phyloP scores from a whole-genome alignment of 305 asterid species.

The Stenogyne calaminthoides region DNA sequence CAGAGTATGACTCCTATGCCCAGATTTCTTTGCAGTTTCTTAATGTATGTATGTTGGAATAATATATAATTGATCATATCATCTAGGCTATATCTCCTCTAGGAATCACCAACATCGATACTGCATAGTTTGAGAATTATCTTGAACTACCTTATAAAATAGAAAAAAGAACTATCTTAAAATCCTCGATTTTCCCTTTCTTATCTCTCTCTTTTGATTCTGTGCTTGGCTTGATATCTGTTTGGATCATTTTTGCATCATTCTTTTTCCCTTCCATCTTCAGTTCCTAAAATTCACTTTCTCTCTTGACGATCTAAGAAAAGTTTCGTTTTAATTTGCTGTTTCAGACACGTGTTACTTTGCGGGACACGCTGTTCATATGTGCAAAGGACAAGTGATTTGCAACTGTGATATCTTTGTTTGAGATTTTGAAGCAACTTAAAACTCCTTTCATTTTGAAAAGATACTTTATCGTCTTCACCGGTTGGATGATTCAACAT shows the following conservation, averaged over 20 bases:
- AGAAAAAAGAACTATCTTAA: too few relatives aligned
- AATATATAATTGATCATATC: not conserved
- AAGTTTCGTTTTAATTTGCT: not conserved
- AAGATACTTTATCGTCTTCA: too few relatives aligned
- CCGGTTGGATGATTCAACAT: too few relatives aligned
- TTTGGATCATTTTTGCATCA: not conserved
- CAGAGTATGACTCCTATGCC: not conserved
- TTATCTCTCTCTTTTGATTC: not conserved
- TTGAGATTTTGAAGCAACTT: too few relatives aligned
- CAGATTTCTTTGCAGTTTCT: not conserved
- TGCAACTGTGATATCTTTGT: too few relatives aligned
- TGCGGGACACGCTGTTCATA: not conserved
- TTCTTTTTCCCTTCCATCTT: conserved; percentile 19
- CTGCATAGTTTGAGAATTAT: not conserved
- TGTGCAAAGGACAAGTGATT: too few relatives aligned
- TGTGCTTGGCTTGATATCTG: not conserved
- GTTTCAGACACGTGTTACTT: not conserved
- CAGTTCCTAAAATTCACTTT: not conserved
- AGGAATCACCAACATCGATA: not conserved
- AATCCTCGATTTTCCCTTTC: too few relatives aligned
- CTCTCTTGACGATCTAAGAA: not conserved
- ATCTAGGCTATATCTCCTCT: not conserved
- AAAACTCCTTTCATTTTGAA: too few relatives aligned
- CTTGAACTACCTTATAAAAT: too few relatives aligned
- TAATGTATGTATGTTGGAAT: not conserved